Base-by-base conservation (phyloP, 495 filamentous ascomycete genomes). In the Cenococcum geophilum region DNA sequence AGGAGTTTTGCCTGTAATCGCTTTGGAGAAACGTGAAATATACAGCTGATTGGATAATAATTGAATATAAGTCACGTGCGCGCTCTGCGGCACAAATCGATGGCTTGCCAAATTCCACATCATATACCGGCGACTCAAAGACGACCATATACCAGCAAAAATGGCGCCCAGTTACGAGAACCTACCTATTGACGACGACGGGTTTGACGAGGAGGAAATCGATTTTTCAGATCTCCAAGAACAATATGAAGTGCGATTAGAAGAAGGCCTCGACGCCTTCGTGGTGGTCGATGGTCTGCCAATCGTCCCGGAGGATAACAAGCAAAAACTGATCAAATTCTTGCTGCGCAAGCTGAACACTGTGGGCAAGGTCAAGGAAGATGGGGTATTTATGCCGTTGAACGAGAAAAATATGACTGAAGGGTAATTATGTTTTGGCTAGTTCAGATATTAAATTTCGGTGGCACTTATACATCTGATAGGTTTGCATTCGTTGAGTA, bases 271-370 rank as follows among this genome's bases (percentile, higher is more conserved):
- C 69, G 93, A 98, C 71, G 86, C 89, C 63, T 98, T 98, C 68
- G 85, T 98, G 59, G 90, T 97, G 54, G 81, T 96, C 73, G 93
- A 98, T 76, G 93, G 93, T 64, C 83, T 97, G 36, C 93, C 93
- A 58, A 76, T 85, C 52, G 93, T 98, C 50, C 80, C 80, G 57
- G 88, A 89, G 71, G 91, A 89, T 32, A 89, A 83, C 76, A 88
- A 87, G 72, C 83, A 89, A 27, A 96, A 95, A 76, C 84, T 98
- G 57, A 79, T 95, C 67, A 97, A 97, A 74, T 96, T 96, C 75
- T 77, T 98, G 73, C 78, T 93, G 73, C 89, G 89, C 78, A 96
- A 93, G 80, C 79, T 98, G 64, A 88, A 84, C 73, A 78, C 83
- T 56, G 88, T 89, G 58, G 93, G 93, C 56, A 86, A 82, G 76